Conservation (phyloP, 495 filamentous ascomycete species). For the Penicillium simplicissimum region DNA sequence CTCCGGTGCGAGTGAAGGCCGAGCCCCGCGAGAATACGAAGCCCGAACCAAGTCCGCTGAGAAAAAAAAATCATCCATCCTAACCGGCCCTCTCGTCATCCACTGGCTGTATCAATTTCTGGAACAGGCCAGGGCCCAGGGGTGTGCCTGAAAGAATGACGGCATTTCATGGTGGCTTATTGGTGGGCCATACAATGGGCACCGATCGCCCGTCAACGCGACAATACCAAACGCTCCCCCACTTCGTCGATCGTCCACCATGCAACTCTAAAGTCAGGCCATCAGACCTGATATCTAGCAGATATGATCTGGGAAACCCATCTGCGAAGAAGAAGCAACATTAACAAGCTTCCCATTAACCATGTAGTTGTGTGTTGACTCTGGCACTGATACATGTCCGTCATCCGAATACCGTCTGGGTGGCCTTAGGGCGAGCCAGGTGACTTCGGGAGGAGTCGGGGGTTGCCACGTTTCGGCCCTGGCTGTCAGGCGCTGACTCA, state of each 20-base stretch:
- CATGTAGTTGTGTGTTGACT: neutral
- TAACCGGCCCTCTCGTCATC: neutral
- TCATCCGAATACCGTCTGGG: constrained; percentile 8
- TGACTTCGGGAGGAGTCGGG: constrained; percentile 38
- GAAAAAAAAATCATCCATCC: neutral
- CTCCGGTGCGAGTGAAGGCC: neutral
- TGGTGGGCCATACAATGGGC: constrained; percentile 8
- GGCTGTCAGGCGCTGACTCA: constrained; percentile 14
- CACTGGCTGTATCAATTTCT: neutral
- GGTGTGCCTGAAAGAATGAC: constrained; percentile 18
- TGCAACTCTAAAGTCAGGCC: constrained; percentile 10
- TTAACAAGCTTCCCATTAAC: constrained; percentile 32
- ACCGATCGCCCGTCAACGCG: neutral
- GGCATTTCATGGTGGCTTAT: constrained; percentile 9
- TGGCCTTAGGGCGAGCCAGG: constrained; percentile 19
- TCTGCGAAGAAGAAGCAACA: constrained; percentile 27
- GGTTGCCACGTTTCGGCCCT: neutral
- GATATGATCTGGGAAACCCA: neutral
- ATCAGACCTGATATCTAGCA: neutral
- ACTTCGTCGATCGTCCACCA: constrained; percentile 7
- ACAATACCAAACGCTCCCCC: constrained; percentile 4
- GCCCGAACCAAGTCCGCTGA: constrained; percentile 6
- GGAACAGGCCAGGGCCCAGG: neutral
- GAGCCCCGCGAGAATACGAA: neutral
- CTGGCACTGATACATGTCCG: neutral